Evolutionary conservation across 106 monocot species (phyloP), one percentile per base, ranked within the genome.

Genomic region (Allium sativum): DNA sequence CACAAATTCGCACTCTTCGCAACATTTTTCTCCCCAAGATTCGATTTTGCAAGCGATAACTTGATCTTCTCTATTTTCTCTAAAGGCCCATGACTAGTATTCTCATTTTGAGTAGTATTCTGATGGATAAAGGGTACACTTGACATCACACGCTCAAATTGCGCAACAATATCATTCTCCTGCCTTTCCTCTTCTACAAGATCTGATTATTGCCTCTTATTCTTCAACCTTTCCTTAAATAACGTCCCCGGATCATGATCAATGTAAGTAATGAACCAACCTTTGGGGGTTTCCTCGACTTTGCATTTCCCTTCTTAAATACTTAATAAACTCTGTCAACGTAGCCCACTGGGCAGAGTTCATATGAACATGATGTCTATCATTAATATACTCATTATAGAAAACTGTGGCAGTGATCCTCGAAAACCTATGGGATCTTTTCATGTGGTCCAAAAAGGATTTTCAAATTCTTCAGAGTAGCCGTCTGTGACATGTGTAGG

Each of bases 261-360:
- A 11, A 96, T 87, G 72, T 96, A 96, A n/a, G 95, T 90, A 22
- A 96, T 87, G 76, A 96, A 96, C 95, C 95, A 96, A 0, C 95
- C 95, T 71, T 96, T 96, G 17, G 17, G 90, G 14, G 90, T 96
- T 54, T 96, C 90, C 43, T 96, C 95, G n/a, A 96, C 95, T 69
- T 96, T 96, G 77, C 95, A 96, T 87, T 21, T 71, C 72, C 95
- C n/a, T n/a, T n/a, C n/a, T n/a, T 21, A 96, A 82, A 55, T 90
- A 65, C 77, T 90, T 96, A 45, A 96, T 86, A 68, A 96, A 96
- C 46, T 96, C 95, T 1, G 95, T 90, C 45, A 96, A 79, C 20
- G 95, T 96, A 41, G 95, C 84, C 95, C 95, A 90, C 47, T 76
- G 66, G 43, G 95, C 90, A 67, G 95, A 87, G 75, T 96, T 96